These are phyloP conservation scores for Solanum chacoense DNA, from an alignment of 305 asterid species.

Conservation along the genomic window DNA sequence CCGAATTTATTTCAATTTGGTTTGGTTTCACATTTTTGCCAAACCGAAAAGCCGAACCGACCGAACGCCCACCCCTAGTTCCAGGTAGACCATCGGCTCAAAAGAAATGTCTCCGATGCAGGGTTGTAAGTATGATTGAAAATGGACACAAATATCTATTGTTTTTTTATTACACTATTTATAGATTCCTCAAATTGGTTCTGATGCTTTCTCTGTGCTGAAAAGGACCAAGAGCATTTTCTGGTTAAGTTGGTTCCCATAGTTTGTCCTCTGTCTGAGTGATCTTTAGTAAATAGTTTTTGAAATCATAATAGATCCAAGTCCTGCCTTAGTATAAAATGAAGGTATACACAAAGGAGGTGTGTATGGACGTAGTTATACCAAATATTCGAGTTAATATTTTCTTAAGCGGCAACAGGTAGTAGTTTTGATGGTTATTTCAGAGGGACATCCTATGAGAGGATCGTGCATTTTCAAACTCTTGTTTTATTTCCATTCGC, in stretches of 20 bases:
- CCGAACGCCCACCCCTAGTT: background rate
- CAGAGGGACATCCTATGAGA: background rate
- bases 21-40: too few relatives aligned
- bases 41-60: background rate
- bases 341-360: background rate
- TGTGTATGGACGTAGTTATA: background rate
- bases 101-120: background rate
- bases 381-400: background rate
- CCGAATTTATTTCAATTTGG: too few relatives aligned
- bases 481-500: background rate
- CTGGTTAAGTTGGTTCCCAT: background rate
- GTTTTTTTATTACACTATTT: background rate
- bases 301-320: background rate
- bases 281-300: background rate
- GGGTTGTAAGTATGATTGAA: background rate
- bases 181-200: background rate
- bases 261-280: background rate
- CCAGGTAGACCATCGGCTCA: background rate
- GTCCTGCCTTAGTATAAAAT: background rate
- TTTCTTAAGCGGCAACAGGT: background rate
- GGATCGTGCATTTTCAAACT: background rate
- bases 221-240: background rate
- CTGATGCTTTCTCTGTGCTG: background rate
- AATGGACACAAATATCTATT: background rate
- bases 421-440: background rate